Evolutionary conservation across 2,329 filamentous ascomycete genomes (phyloP).

Genomic region (Fusarium abutilonis): DNA sequence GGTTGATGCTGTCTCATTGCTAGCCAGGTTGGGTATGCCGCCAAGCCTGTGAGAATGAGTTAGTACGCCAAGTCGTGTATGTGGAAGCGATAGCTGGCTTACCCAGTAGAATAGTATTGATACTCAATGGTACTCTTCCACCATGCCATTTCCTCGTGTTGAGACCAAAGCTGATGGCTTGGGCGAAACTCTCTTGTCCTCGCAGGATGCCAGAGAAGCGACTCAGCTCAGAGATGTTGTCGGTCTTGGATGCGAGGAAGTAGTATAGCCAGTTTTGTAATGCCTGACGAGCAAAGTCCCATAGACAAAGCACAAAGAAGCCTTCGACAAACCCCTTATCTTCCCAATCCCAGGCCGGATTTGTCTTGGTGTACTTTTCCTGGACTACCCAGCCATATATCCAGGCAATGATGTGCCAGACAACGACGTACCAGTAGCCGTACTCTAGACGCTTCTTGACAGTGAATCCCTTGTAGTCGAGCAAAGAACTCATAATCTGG

Average conservation of each 20-base stretch:
- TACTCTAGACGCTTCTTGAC: slow-evolving; percentile 51
- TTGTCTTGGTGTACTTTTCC: slow-evolving; percentile 58
- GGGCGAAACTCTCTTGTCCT: slow-evolving; percentile 55
- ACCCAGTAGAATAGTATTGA: slow-evolving; percentile 54
- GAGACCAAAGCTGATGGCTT: slow-evolving; percentile 53
- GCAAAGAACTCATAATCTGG: slow-evolving; percentile 12
- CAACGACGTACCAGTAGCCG: slow-evolving; percentile 58
- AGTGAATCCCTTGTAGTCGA: slow-evolving; percentile 12
- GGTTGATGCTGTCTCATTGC: slow-evolving; percentile 47
- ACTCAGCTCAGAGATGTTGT: slow-evolving; percentile 64
- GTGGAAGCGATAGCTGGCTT: slow-evolving; percentile 14
- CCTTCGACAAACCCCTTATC: slow-evolving; percentile 57
- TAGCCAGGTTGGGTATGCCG: slow-evolving; percentile 9
- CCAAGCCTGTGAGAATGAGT: background rate
- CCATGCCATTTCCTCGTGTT: slow-evolving; percentile 53
- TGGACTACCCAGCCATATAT: slow-evolving; percentile 63
- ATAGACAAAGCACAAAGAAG: slow-evolving; percentile 59
- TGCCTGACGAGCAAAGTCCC: slow-evolving; percentile 61
- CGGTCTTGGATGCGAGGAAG: slow-evolving; percentile 63
- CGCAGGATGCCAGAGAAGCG: slow-evolving; percentile 53
- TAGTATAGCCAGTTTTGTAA: slow-evolving; percentile 68
- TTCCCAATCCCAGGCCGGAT: slow-evolving; percentile 54
- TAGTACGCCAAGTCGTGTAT: background rate
- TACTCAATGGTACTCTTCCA: slow-evolving; percentile 51
- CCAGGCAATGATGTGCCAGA: slow-evolving; percentile 59